Percentiles rank a stretch among this genome's conserved stretches.
Conservation (phyloP, 2,329 filamentous ascomycete species). For the Dactylellina drechsleri region DNA sequence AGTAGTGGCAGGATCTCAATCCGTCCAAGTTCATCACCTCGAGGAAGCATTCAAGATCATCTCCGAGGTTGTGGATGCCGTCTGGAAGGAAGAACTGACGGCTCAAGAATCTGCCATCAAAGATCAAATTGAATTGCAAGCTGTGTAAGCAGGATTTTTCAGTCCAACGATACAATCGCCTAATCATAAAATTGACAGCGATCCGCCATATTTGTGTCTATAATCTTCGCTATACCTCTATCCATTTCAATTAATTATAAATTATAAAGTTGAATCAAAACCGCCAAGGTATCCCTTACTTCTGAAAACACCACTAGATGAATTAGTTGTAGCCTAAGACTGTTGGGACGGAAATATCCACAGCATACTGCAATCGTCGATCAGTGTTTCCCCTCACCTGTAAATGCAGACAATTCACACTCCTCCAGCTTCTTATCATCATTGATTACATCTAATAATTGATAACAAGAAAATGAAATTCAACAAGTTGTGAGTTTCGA, state of each 20-base stretch:
- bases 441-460: conserved; percentile 2
- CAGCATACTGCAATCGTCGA: no score
- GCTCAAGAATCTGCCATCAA: conserved; percentile 18
- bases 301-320: no score
- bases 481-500: background rate
- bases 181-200: no score
- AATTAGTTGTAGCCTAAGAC: no score
- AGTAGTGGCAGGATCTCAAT: conserved; percentile 77
- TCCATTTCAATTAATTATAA: no score
- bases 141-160: conserved; percentile 14
- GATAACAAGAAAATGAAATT: background rate
- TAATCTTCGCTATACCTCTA: no score
- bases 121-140: conserved; percentile 48
- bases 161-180: no score
- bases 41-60: conserved; percentile 78
- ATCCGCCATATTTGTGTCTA: no score
- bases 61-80: conserved; percentile 62
- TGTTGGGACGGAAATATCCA: no score
- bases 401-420: background rate
- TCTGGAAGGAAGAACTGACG: conserved; percentile 48
- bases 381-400: no score
- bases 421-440: background rate
- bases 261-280: no score
- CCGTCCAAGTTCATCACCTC: conserved; percentile 77
- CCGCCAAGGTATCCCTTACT: no score